Evolutionary conservation across 2,329 filamentous ascomycete species (phyloP).

Genomic region (Polytolypa hystricis): DNA sequence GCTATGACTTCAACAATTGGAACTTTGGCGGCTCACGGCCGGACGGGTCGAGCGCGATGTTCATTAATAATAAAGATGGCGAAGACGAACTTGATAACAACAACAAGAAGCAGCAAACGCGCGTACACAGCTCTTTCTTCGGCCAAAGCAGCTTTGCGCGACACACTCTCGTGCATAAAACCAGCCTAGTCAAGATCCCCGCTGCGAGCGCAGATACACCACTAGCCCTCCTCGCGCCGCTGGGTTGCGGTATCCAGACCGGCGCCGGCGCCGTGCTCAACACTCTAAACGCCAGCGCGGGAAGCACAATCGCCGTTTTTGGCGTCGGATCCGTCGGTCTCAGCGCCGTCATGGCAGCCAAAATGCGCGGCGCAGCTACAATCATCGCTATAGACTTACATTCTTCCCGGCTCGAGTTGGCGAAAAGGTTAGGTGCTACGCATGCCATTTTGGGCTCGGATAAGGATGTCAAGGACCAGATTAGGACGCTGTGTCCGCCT

Average conservation of each 20-base stretch:
- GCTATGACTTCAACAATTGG: conserved; percentile 5
- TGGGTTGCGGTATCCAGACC: conserved; percentile 25
- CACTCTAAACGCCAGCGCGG: conserved; percentile 11
- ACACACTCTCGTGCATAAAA: conserved; percentile 19
- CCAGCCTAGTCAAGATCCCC: conserved; percentile 12
- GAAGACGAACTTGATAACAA: too few relatives aligned
- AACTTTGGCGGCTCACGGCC: conserved; percentile 13
- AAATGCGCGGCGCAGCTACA: conserved; percentile 10
- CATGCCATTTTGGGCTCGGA: conserved; percentile 11
- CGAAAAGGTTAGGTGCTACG: conserved; percentile 19
- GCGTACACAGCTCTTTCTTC: conserved; percentile 22
- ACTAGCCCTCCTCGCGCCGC: conserved; percentile 18
- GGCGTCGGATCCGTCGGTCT: conserved; percentile 24
- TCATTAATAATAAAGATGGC: not conserved
- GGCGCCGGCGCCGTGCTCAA: conserved; percentile 20
- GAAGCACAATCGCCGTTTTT: conserved; percentile 19
- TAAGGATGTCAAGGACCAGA: conserved; percentile 6
- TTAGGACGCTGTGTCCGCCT: conserved; percentile 3
- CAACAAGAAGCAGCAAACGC: too few relatives aligned
- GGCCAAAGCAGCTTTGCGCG: conserved; percentile 28
- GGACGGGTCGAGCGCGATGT: conserved; percentile 6
- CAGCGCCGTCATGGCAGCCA: conserved; percentile 23
- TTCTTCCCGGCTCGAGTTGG: conserved; percentile 14
- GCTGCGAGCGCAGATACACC: too few relatives aligned
- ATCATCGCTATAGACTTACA: conserved; percentile 21